A percentile compares a stretch with the other conserved stretches of the same genome.
phyloP scores from a whole-genome alignment of 2,329 filamentous ascomycete species.

The Penicillium brevicompactum region DNA sequence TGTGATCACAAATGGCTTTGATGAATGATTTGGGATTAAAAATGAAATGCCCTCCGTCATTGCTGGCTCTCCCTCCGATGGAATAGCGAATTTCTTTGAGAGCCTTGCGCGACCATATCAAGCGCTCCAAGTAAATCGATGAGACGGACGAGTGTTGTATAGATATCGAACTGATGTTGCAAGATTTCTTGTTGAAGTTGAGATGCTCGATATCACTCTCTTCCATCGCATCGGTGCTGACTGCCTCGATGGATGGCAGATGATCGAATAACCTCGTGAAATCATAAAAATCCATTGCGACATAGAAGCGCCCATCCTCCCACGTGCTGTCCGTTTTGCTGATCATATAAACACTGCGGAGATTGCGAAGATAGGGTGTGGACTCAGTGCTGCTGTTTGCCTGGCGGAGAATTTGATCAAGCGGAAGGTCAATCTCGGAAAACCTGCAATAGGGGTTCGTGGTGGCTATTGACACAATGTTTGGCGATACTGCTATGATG shows the following conservation, averaged over 20 bases:
- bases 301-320: constrained; percentile 9
- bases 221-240: constrained; percentile 14
- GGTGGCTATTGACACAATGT: constrained; percentile 16
- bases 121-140: constrained; percentile 5
- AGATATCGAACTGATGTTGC: constrained; percentile 18
- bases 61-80: constrained; percentile 15
- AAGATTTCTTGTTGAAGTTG: constrained; percentile 1
- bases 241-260: constrained; percentile 23
- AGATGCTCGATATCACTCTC: background rate
- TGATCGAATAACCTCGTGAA: constrained; percentile 12
- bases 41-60: background rate
- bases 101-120: constrained; percentile 17
- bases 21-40: constrained; percentile 22
- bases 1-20: constrained; percentile 17
- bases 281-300: constrained; percentile 12
- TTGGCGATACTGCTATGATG: constrained; percentile 23
- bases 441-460: background rate
- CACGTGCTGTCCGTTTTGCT: background rate
- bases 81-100: constrained; percentile 20
- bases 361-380: constrained; percentile 14
- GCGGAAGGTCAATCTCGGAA: constrained; percentile 8
- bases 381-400: constrained; percentile 3
- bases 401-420: constrained; percentile 11
- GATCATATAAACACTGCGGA: constrained; percentile 17
- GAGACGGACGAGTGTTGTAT: constrained; percentile 15